A percentile compares a stretch with the other conserved stretches of the same genome.
Conservation (phyloP, 768 basidiomycete genomes). For the Clitopilus hobsonii region DNA sequence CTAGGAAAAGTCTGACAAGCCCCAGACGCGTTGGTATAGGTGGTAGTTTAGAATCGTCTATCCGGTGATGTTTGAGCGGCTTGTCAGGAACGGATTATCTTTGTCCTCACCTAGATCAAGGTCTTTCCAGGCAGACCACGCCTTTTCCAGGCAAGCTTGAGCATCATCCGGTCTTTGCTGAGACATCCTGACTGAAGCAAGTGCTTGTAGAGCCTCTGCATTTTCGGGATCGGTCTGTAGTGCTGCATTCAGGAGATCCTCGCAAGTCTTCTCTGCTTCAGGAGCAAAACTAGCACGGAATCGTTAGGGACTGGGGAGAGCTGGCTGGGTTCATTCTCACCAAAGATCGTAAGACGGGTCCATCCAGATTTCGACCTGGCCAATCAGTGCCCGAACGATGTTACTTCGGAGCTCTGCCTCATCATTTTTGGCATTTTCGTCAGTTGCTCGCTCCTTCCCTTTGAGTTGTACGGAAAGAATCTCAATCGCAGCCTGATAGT, state of each 20-base stretch:
- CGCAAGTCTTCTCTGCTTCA: conserved; percentile 77
- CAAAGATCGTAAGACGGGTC: conserved; percentile 85
- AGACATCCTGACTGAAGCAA: conserved; percentile 86
- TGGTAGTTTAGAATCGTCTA: conserved; percentile 69
- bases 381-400: conserved; percentile 75
- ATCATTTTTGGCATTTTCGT: conserved; percentile 32
- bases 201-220: conserved; percentile 70
- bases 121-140: conserved; percentile 69
- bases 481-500: conserved; percentile 80
- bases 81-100: not conserved
- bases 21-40: conserved; percentile 67
- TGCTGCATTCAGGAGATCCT: conserved; percentile 69
- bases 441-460: conserved; percentile 59
- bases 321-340: conserved; percentile 33
- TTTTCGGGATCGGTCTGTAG: conserved; percentile 71
- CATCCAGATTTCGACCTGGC: conserved; percentile 97
- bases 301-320: not conserved
- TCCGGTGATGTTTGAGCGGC: not conserved
- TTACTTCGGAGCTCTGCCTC: conserved; percentile 61
- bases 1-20: conserved; percentile 79
- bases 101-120: conserved; percentile 42
- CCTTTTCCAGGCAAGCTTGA: conserved; percentile 57
- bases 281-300: conserved; percentile 61
- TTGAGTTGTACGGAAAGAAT: conserved; percentile 65
- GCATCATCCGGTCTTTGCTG: conserved; percentile 85